phyloP scores from a whole-genome alignment of 2,329 filamentous ascomycete genomes.

The Fusarium chlamydosporum region DNA sequence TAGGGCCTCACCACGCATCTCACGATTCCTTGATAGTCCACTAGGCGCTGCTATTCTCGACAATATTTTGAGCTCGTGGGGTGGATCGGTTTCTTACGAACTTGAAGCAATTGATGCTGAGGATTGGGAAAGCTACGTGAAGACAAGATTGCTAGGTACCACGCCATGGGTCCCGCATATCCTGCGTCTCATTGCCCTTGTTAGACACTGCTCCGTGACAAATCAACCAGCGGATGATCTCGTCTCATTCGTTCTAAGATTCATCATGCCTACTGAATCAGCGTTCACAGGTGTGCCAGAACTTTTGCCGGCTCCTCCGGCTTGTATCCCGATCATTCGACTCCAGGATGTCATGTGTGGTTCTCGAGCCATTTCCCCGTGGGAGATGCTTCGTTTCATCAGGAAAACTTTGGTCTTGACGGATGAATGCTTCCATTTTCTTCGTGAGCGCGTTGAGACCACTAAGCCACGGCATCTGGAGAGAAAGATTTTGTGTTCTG shows the following conservation, averaged over 20 bases:
- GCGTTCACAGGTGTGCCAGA: constrained; percentile 5
- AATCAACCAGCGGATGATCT: constrained; percentile 13
- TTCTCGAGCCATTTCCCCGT: not conserved
- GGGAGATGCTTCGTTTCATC: constrained; percentile 27
- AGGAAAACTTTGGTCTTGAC: constrained; percentile 20
- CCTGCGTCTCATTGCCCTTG: constrained; percentile 28
- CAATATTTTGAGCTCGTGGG: constrained; percentile 21
- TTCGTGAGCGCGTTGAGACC: constrained; percentile 15
- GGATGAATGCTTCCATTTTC: constrained; percentile 27
- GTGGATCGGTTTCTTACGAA: not conserved
- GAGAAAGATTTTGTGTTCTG: constrained; percentile 17
- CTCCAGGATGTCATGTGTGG: constrained; percentile 9
- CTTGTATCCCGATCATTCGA: constrained; percentile 5
- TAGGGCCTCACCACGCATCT: constrained; percentile 21
- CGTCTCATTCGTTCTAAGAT: constrained; percentile 12
- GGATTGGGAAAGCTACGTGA: not conserved
- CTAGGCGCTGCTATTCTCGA: constrained; percentile 26
- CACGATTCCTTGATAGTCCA: constrained; percentile 20
- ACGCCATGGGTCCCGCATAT: constrained; percentile 35
- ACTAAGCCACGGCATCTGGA: constrained; percentile 21
- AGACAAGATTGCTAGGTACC: not conserved
- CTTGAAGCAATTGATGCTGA: not conserved
- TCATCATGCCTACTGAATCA: constrained; percentile 12
- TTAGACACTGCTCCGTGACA: constrained; percentile 1
- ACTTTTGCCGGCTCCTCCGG: constrained; percentile 12